A percentile compares a stretch with the other conserved stretches of the same genome.
phyloP scores from a whole-genome alignment of 2,329 filamentous ascomycete species.

The Ascosphaera aggregata region DNA sequence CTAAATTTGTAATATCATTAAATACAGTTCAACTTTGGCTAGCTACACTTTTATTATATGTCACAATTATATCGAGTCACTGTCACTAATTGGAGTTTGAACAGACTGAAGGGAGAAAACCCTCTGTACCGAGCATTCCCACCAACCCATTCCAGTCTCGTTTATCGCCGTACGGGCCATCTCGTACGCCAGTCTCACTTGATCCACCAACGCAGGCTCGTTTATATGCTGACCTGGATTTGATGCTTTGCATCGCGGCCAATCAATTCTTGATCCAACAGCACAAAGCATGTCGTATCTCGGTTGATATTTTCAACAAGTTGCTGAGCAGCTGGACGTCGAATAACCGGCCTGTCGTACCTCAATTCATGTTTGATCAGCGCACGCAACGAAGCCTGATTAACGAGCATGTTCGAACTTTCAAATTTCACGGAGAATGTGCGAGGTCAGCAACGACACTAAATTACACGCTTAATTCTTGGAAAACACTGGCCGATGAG shows the following conservation, averaged over 20 bases:
- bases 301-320: slow-evolving; percentile 16
- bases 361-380: slow-evolving; percentile 30
- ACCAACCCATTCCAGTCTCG: slow-evolving; percentile 5
- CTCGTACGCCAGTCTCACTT: slow-evolving; percentile 17
- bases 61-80: too few species aligned
- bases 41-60: too few species aligned
- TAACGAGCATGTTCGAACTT: slow-evolving; percentile 19
- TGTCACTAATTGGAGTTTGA: too few species aligned
- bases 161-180: slow-evolving; percentile 6
- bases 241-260: slow-evolving; percentile 21
- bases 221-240: slow-evolving; percentile 22
- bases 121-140: too few species aligned
- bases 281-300: slow-evolving; percentile 16
- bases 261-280: slow-evolving; percentile 23
- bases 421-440: slow-evolving; percentile 23
- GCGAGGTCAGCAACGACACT: slow-evolving; percentile 17
- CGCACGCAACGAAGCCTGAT: slow-evolving; percentile 26
- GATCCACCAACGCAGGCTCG: slow-evolving; percentile 18
- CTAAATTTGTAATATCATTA: too few species aligned
- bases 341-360: slow-evolving; percentile 24
- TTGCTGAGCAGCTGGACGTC: slow-evolving; percentile 19
- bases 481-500: slow-evolving; percentile 23
- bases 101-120: too few species aligned
- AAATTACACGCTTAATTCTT: slow-evolving; percentile 25
- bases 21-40: too few species aligned